Base-by-base conservation (phyloP, 768 basidiomycete genomes). In the Lactarius quietus region DNA sequence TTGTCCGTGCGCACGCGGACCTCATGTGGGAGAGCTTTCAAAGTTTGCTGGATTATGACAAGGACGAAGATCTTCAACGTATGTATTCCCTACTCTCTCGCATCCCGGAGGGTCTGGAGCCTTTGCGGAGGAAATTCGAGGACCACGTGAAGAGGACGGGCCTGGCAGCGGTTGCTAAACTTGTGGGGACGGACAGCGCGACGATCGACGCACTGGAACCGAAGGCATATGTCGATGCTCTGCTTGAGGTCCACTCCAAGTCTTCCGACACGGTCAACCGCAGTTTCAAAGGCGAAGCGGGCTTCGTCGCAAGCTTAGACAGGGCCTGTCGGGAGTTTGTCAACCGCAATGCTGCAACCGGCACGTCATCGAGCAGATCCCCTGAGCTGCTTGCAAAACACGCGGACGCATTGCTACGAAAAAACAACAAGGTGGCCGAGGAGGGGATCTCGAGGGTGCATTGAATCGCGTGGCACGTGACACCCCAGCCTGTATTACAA, bases 271-370 rank as follows among this genome's bases (percentile, higher is more conserved):
- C 92, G 0, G 93, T 96, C 52, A 83, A 84, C 23, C 85, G 90
- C 69, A 92, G 92, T 73, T 98, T 98, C 81, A 83, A 88, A 67
- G 94, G 92, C 33, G 95, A 98, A 73, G 87, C 92, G 29, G 93
- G 93, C 10, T 99, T 99, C 74, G 90, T 95, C 31, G 93, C 93
- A 2, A 90, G 89, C 75, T 79, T 98, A 59, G 96, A 98, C 76
- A 87, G 94, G 83, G 96, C 96, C 0, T 98, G 94, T 77, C 81
- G 93, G 71, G 93, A 95, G 72, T 98, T 94, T 74, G 93, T 96
- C 74, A 99, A 99, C 76, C 82, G 87, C 52, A 99, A 98, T 74
- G 85, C 87, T 57, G 93, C 92, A 9, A 95, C 94, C 17, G 93
- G 93, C 0, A 78, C 83, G n/a, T 90, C 89, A 1, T 81, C 84